These are phyloP conservation scores for Thalassiosira profunda DNA, from an alignment of 108 stramenopile species.

Conservation along the genomic window DNA sequence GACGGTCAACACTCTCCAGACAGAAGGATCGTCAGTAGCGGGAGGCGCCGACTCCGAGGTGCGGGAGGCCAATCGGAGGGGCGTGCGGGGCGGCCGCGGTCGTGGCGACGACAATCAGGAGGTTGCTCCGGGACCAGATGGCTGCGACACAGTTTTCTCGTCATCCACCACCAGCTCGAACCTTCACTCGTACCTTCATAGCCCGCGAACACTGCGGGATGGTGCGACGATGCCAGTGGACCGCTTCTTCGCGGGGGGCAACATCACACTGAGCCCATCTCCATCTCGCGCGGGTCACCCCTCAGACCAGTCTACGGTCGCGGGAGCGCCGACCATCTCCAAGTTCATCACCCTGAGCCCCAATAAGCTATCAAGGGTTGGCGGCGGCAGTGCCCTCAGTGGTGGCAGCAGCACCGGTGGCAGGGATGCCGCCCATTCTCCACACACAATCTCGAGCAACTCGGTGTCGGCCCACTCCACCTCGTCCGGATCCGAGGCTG, in stretches of 20 bases:
- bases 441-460: constrained; percentile 36
- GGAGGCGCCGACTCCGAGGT: constrained; percentile 31
- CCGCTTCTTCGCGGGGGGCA: constrained; percentile 31
- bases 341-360: constrained; percentile 12
- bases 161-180: constrained; percentile 41
- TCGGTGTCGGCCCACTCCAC: constrained; percentile 37
- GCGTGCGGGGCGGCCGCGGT: neutral
- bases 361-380: neutral
- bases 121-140: constrained; percentile 20
- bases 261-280: constrained; percentile 15
- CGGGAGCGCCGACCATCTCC: constrained; percentile 11
- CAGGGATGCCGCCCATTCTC: constrained; percentile 25
- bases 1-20: constrained; percentile 1
- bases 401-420: too few species aligned
- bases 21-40: neutral
- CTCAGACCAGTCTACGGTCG: neutral
- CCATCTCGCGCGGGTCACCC: neutral
- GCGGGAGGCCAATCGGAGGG: constrained; percentile 34
- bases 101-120: constrained; percentile 11
- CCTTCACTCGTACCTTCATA: constrained; percentile 14
- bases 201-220: constrained; percentile 26
- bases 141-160: constrained; percentile 39
- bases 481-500: constrained; percentile 28
- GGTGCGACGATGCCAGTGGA: constrained; percentile 35
- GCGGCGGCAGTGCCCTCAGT: neutral